Evolutionary conservation across 2,329 filamentous ascomycete species (phyloP), one percentile per base, ranked within the genome.

Genomic region (Microascus cirrosus): DNA sequence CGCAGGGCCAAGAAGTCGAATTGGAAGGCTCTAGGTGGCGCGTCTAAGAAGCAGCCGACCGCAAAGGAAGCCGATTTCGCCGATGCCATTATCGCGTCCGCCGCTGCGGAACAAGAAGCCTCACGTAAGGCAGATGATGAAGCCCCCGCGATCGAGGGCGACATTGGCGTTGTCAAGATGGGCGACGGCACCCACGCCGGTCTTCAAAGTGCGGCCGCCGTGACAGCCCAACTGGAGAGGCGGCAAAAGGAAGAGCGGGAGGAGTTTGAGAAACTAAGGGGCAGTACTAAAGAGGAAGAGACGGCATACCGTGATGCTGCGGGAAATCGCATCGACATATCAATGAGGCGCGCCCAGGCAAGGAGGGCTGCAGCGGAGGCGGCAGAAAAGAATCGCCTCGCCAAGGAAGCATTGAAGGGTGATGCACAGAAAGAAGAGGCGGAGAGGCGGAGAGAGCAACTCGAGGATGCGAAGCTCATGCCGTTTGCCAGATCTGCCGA

Each of bases 301-400:
- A 95, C 93, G 0, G 91, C 96, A 25, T 96, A 97, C 70, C 88
- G 94, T 65, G 94, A 99, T 72, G 94, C 95, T 12, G 94, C 89
- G 2, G 94, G 94, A 13, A 82, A 92, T n/a, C 86, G 95, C 58
- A 92, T 99, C 62, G 95, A 99, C 67, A 83, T 97, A 25, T 85
- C 86, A 20, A 90, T 96, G 87, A 90, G 90, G 71, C 82, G 92
- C 25, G 92, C 90, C 22, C 91, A 96, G 70, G 87, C 89, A 55
- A 81, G 90, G n/a, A 82, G 83, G 55, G 72, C 72, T 11, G 78
- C 75, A 1, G 69, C 71, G 4, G 90, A 88, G 63, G 87, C 86
- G 1, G 86, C 91, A 65, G 86, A 90, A 63, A 84, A 86, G 64
- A 86, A 87, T 68, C 74, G 76, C 32, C 81, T 82, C 57, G 86